phyloP scores from a whole-genome alignment of 1,139 yeast species.

The Blastobotrys serpentis region DNA sequence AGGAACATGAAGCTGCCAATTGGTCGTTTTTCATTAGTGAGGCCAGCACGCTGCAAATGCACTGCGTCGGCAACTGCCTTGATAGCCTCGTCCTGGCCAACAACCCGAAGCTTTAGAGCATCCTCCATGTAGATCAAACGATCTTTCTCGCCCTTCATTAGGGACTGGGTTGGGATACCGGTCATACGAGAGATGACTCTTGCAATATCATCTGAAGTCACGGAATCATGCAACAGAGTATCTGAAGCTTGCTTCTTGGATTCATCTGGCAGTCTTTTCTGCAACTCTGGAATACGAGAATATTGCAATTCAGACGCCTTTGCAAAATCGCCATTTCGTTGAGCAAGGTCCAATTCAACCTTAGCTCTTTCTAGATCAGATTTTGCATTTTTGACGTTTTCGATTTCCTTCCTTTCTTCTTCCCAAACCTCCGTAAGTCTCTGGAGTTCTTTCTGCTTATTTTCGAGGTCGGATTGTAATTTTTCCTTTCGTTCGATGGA shows the following conservation, averaged over 20 bases:
- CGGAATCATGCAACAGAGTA: conserved; percentile 79
- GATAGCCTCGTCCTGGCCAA: conserved; percentile 96
- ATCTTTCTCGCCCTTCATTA: conserved; percentile 93
- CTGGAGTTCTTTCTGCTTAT: conserved; percentile 61
- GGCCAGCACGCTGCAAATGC: conserved; percentile 91
- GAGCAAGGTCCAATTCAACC: conserved; percentile 76
- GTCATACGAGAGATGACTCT: conserved; percentile 90
- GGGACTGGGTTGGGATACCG: conserved; percentile 89
- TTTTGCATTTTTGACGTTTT: conserved; percentile 73
- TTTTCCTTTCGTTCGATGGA: conserved; percentile 69
- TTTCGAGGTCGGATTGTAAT: conserved; percentile 62
- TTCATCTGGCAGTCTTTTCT: conserved; percentile 56
- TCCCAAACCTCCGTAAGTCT: conserved; percentile 86
- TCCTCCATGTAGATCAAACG: conserved; percentile 84
- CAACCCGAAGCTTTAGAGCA: conserved; percentile 69
- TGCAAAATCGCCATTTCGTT: conserved; percentile 82
- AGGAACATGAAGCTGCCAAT: conserved; percentile 94
- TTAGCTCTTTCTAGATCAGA: conserved; percentile 80
- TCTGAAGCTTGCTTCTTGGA: conserved; percentile 27
- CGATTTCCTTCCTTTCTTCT: conserved; percentile 70
- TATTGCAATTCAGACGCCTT: conserved; percentile 88
- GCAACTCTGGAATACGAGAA: conserved; percentile 77
- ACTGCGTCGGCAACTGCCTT: conserved; percentile 90
- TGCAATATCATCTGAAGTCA: conserved; percentile 91
- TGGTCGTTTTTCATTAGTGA: conserved; percentile 90